Conservation (phyloP, 345 rosid species). For the Durio zibethinus region DNA sequence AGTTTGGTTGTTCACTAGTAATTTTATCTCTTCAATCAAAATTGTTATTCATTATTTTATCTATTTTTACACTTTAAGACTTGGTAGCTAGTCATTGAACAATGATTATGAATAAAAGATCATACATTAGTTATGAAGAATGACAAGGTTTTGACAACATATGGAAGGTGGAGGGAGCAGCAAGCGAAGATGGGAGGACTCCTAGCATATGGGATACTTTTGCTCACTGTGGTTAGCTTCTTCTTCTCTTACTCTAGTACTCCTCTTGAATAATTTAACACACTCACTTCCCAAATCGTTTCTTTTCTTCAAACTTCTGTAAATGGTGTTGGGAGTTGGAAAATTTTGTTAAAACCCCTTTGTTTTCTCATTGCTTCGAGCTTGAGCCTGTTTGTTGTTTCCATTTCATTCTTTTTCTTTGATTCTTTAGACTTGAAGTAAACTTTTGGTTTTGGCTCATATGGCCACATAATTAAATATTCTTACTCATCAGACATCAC, state of each 20-base stretch:
- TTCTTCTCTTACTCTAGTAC: background rate
- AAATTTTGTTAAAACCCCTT: too few species aligned
- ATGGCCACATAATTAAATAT: too few species aligned
- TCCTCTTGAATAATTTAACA: background rate
- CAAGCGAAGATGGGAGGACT: constrained; percentile 46
- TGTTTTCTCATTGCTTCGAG: background rate
- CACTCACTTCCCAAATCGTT: background rate
- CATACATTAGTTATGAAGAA: background rate
- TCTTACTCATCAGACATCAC: too few species aligned
- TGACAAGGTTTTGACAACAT: background rate
- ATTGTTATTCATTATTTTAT: too few species aligned
- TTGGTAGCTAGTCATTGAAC: background rate
- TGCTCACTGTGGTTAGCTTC: constrained; percentile 27
- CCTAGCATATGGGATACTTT: constrained; percentile 46
- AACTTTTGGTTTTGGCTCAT: too few species aligned
- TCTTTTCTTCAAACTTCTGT: background rate
- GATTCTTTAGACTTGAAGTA: too few species aligned
- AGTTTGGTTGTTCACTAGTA: background rate
- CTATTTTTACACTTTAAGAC: too few species aligned
- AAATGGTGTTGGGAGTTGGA: too few species aligned
- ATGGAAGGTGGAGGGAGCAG: constrained; percentile 49
- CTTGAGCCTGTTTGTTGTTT: background rate
- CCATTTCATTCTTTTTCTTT: background rate
- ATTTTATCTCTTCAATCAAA: too few species aligned
- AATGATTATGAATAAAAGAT: background rate